Base-by-base conservation (phyloP, 305 asterid genomes). In the Fraxinus platypoda region DNA sequence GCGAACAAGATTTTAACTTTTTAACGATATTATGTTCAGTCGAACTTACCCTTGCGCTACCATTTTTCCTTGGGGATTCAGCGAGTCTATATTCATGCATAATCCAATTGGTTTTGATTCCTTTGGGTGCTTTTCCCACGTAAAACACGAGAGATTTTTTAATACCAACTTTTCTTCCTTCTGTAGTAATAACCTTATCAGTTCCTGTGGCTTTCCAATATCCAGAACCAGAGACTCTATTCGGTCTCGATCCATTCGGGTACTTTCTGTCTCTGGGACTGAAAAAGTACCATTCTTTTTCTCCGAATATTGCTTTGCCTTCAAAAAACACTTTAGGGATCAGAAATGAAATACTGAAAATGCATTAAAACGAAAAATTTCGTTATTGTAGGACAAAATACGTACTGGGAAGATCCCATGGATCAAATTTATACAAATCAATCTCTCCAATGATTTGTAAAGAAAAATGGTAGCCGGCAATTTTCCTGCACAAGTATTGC, bases 181-280 rank as follows among this genome's bases (percentile, higher is more conserved):
- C 88, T 0, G 91, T 88, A 0, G 89, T 85, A n/a, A 94, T 93
- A 0, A 88, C 43, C 79, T 93, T 94, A 68, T 94, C 98, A 3
- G 97, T 94, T 74, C 97, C 98, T 0, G 98, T 94, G 71, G 98
- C 98, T 86, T 94, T 94, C 98, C 98, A 94, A 43, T 94, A 94
- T 0, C 98, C 98, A 0, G 97, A 90, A 3, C 97, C 92, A 23
- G 98, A 94, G 0, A 93, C 97, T 64, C 98, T 83, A 80, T 94
- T 94, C 0, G 98, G 97, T 71, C 98, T 81, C 19, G 98, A 91
- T 6, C 98, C 98, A 43, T 94, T 94, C 6, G 98, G 98, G 75
- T 94, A 94, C 43, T 94, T 94, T 6, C 98, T 52, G 78, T 94
- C 97, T 43, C 98, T n/a, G n/a, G 98, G 98, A 70, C 94, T 94